Evolutionary conservation across 139 green algal genomes (phyloP).

Genomic region (Chlorella sp.): DNA sequence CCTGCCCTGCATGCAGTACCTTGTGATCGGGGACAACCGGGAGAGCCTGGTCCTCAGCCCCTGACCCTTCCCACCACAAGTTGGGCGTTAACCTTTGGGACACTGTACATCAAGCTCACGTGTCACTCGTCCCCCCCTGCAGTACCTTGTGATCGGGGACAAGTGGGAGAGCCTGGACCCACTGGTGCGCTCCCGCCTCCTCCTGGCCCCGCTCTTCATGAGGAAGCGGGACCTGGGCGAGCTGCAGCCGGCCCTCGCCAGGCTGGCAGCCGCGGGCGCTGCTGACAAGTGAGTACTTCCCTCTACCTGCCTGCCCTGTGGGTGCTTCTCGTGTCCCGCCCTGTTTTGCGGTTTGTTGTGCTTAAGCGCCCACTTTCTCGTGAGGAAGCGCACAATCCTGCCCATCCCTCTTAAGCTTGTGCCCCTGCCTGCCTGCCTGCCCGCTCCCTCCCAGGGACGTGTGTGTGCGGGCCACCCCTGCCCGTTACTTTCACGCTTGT

Average conservation of each 20-base stretch:
- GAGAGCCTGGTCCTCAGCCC: no score
- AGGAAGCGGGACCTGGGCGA: slow-evolving; percentile 28
- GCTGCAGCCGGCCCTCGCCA: slow-evolving; percentile 16
- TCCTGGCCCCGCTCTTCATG: slow-evolving; percentile 47
- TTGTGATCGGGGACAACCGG: no score
- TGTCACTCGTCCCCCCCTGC: no score
- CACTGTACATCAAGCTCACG: background rate
- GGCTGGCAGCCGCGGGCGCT: slow-evolving; percentile 12
- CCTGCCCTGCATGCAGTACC: no score
- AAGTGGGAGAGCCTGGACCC: slow-evolving; percentile 51
- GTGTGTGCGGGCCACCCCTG: no score
- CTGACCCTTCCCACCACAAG: background rate
- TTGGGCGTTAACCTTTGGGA: background rate
- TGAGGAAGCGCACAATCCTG: no score
- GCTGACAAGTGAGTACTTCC: slow-evolving; percentile 11
- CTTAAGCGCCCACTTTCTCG: no score
- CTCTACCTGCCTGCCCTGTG: background rate
- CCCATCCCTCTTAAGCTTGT: no score
- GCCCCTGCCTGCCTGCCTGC: no score
- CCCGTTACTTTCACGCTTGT: no score
- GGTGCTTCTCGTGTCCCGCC: no score
- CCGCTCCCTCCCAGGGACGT: no score
- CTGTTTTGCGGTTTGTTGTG: background rate
- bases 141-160: slow-evolving; percentile 23
- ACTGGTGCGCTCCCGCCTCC: slow-evolving; percentile 36